These are phyloP conservation scores for Sphagnum magellanicum DNA, from an alignment of 228 moss, liverwort and hornwort genomes.

Conservation along the genomic window DNA sequence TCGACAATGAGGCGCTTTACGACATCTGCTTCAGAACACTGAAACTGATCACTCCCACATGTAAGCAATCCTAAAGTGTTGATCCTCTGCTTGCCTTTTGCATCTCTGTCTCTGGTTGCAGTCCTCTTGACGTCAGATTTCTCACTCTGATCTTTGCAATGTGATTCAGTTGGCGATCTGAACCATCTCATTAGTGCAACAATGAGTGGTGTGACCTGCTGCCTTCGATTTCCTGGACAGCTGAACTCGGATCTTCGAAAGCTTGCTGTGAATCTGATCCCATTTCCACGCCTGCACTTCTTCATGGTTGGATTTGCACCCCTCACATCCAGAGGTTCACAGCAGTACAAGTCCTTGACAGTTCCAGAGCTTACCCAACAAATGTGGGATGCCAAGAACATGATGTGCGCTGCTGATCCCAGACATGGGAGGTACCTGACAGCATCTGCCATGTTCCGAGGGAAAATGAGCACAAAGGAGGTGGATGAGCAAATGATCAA, in stretches of 20 bases:
- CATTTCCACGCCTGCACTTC: conserved; percentile 8
- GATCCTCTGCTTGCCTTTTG: neutral
- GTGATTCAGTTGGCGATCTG: conserved; percentile 8
- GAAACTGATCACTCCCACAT: conserved; percentile 8
- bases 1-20: conserved; percentile 17
- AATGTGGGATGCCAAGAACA: conserved; percentile 60
- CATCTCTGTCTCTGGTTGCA: neutral
- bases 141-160: neutral
- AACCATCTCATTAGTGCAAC: conserved; percentile 8
- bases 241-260: conserved; percentile 32
- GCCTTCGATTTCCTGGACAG: conserved; percentile 31
- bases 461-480: conserved; percentile 29
- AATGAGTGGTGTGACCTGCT: conserved; percentile 11
- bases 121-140: no score
- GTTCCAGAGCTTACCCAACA: conserved; percentile 47
- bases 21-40: conserved; percentile 28
- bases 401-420: conserved; percentile 53
- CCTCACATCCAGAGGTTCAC: conserved; percentile 8
- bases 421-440: conserved; percentile 13
- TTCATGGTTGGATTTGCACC: conserved; percentile 14
- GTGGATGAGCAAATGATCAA: conserved; percentile 44
- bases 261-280: conserved; percentile 28
- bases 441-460: conserved; percentile 11
- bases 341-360: conserved; percentile 13
- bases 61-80: neutral